phyloP scores from a whole-genome alignment of 2,329 filamentous ascomycete genomes.

The Aspergillus flavus region DNA sequence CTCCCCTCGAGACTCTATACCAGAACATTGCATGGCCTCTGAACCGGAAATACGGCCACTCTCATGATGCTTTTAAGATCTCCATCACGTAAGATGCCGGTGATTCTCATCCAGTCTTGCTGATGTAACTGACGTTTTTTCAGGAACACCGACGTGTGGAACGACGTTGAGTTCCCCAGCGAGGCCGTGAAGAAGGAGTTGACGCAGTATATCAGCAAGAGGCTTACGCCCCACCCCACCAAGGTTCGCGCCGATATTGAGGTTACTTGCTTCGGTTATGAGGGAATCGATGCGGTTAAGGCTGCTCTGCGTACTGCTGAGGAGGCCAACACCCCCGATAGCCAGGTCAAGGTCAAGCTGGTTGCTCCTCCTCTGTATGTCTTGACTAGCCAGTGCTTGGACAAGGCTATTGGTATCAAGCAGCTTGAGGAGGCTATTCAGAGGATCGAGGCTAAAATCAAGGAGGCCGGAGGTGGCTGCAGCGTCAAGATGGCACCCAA shows the following conservation, averaged over 20 bases:
- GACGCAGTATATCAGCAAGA: constrained; percentile 94
- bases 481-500: constrained; percentile 98
- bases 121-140: constrained; percentile 13
- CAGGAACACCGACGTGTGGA: constrained; percentile 94
- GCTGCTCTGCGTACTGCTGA: constrained; percentile 86
- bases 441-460: constrained; percentile 81
- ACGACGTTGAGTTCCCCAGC: constrained; percentile 85
- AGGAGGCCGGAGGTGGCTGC: constrained; percentile 74
- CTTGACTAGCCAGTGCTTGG: constrained; percentile 89
- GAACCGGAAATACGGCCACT: constrained; percentile 96
- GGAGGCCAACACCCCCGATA: constrained; percentile 86
- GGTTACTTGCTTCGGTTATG: constrained; percentile 92
- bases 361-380: constrained; percentile 98
- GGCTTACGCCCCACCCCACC: constrained; percentile 95
- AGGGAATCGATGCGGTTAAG: constrained; percentile 98
- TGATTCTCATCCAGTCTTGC: background rate
- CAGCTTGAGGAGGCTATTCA: constrained; percentile 86
- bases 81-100: constrained; percentile 79
- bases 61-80: constrained; percentile 97
- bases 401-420: constrained; percentile 84
- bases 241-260: constrained; percentile 98
- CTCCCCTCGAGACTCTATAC: constrained; percentile 92
- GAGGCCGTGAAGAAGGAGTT: constrained; percentile 85
- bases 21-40: constrained; percentile 94
- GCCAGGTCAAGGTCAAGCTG: constrained; percentile 95